A percentile compares a stretch with the other conserved stretches of the same genome.
phyloP scores from a whole-genome alignment of 2,329 filamentous ascomycete species.

The Penicillium olsonii region DNA sequence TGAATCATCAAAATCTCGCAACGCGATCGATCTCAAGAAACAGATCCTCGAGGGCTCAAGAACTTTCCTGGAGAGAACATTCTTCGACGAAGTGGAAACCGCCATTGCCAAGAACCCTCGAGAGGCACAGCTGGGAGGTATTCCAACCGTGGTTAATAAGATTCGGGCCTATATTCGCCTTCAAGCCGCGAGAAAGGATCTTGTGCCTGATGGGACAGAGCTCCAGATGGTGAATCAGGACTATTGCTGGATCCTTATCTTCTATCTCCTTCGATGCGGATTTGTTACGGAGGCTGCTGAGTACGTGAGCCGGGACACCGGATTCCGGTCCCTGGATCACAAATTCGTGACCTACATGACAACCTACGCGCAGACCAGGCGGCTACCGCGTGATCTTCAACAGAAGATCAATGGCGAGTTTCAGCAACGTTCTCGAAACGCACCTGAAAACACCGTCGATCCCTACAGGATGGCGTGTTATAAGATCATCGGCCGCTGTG shows the following conservation, averaged over 20 bases:
- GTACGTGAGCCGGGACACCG: slow-evolving; percentile 78
- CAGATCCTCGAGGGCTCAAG: slow-evolving; percentile 79
- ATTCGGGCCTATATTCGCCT: slow-evolving; percentile 90
- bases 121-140: slow-evolving; percentile 85
- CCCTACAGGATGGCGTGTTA: slow-evolving; percentile 97
- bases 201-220: slow-evolving; percentile 77
- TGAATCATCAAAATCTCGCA: slow-evolving; percentile 65
- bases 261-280: slow-evolving; percentile 84
- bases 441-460: slow-evolving; percentile 83
- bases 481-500: slow-evolving; percentile 86
- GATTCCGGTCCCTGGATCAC: slow-evolving; percentile 87
- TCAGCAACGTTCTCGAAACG: slow-evolving; percentile 78
- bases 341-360: slow-evolving; percentile 87
- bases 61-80: slow-evolving; percentile 76
- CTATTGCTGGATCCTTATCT: slow-evolving; percentile 91
- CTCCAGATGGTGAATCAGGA: slow-evolving; percentile 79
- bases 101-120: slow-evolving; percentile 79
- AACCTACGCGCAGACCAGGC: slow-evolving; percentile 77
- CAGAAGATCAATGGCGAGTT: slow-evolving; percentile 90
- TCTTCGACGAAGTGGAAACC: slow-evolving; percentile 74
- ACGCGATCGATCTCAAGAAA: slow-evolving; percentile 69
- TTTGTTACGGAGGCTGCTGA: slow-evolving; percentile 80
- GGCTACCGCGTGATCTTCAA: slow-evolving; percentile 76
- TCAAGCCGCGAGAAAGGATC: slow-evolving; percentile 75
- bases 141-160: slow-evolving; percentile 85